Conservation (phyloP, 2,329 filamentous ascomycete genomes). For the Pestalotiopsis sp. region DNA sequence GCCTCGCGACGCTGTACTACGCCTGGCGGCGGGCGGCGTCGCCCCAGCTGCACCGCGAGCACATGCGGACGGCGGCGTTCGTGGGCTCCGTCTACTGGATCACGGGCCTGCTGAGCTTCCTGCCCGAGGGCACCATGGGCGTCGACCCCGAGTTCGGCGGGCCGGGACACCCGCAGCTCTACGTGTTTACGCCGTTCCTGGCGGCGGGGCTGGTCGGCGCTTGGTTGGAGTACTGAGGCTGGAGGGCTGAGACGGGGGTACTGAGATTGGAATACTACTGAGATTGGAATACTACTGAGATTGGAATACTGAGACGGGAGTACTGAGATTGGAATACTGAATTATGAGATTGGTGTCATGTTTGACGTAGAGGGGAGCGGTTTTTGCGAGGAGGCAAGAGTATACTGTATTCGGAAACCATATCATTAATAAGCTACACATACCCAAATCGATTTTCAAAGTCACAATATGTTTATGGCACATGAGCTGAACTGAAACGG, state of each 20-base stretch:
- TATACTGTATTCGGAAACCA: too few species aligned
- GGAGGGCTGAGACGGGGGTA: background rate
- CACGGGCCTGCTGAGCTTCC: constrained; percentile 37
- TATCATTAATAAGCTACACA: too few species aligned
- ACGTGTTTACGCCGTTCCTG: constrained; percentile 31
- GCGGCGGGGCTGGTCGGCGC: constrained; percentile 21
- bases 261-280: background rate
- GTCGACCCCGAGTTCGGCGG: constrained; percentile 46
- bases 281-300: background rate
- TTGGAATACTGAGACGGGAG: too few species aligned
- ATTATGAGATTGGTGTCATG: too few species aligned
- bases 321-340: too few species aligned
- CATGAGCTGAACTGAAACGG: too few species aligned
- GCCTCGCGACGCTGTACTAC: constrained; percentile 41
- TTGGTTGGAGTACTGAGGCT: constrained; percentile 16
- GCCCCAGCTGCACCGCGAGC: constrained; percentile 30
- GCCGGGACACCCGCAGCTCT: constrained; percentile 42
- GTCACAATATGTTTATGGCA: too few species aligned
- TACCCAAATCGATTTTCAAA: too few species aligned
- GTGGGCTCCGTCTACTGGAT: constrained; percentile 44
- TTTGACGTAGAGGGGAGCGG: too few species aligned
- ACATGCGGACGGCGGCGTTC: constrained; percentile 35
- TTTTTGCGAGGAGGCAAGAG: too few species aligned
- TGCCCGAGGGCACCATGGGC: constrained; percentile 41
- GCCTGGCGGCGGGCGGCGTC: constrained; percentile 34